Evolutionary conservation across 106 monocot genomes (phyloP).

Genomic region (Alisma plantagoaquatica): DNA sequence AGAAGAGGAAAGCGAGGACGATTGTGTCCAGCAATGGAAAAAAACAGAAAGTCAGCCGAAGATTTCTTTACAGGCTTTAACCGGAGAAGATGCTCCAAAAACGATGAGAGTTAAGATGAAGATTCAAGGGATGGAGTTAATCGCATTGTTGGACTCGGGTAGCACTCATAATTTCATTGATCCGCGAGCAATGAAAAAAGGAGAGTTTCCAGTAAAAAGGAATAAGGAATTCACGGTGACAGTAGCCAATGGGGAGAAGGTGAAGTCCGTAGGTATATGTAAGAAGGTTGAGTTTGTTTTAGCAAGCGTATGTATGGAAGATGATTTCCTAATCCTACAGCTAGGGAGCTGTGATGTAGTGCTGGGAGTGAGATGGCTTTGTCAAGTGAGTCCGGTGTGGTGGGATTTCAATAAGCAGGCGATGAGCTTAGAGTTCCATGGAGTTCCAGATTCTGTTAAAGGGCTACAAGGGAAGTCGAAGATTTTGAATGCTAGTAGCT

Average conservation of each 20-base stretch:
- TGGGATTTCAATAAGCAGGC: neutral
- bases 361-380: neutral
- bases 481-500: neutral
- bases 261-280: too few relatives aligned
- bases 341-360: neutral
- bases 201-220: neutral
- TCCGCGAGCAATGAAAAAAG: too few relatives aligned
- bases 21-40: too few relatives aligned
- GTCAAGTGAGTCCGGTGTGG: neutral
- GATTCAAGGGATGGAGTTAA: neutral
- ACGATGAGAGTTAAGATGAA: neutral
- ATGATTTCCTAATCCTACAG: neutral
- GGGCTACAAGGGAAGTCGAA: neutral
- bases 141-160: neutral
- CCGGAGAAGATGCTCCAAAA: neutral
- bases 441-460: neutral
- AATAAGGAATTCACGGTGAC: neutral
- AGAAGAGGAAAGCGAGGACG: too few relatives aligned
- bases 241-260: neutral
- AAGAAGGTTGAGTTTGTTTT: too few relatives aligned
- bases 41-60: neutral
- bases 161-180: neutral
- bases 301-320: neutral
- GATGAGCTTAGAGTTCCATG: neutral
- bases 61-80: neutral